Base-by-base conservation (phyloP, 2,329 filamentous ascomycete genomes). In the Phoma sp. region DNA sequence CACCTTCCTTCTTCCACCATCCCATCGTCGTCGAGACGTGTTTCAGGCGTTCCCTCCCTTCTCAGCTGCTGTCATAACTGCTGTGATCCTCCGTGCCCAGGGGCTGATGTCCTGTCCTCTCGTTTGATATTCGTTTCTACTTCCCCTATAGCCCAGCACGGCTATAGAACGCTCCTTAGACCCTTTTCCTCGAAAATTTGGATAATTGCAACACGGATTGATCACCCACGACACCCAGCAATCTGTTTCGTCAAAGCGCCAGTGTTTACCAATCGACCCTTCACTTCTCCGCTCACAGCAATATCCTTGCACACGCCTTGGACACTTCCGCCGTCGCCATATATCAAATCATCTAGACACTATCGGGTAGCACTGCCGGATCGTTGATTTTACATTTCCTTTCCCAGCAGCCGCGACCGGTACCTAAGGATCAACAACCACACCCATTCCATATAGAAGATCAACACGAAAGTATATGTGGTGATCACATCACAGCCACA, bases 71-170 rank as follows among this genome's bases (percentile, higher is more conserved):
- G 52, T 46, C 66, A 65, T 62, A 66, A 61, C 60, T 68, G 63
- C 66, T 60, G 55, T 55, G 37, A 38, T 25, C 57, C 52, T 59
- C 57, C 57, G 55, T 56, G 49, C 52, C 57, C 43, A 61, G 59
- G 67, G 64, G 64, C 67, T 45, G 38, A 59, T 57, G 69, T 69
- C 67, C 69, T 65, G 61, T 71, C 59, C 71, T 59, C 59, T 75
- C 71, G 69, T 74, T 75, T 74, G 68, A 72, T 62, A 59, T 61
- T 53, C 42, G 61, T 69, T 62, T 70, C 62, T 61, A 30, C 55
- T 59, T 54, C 57, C 58, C 46, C 37, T 64, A 62, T 64, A 67
- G 53, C 62, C 59, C 47, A 55, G 27, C 58, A 42, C 47, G 40
- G 57, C 55, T 52, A 59, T 60, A 60, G 55, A 60, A 69, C 71